A percentile compares a stretch with the other conserved stretches of the same genome.
Conservation (phyloP, 208 protist species). For the Porcisia deanei region DNA sequence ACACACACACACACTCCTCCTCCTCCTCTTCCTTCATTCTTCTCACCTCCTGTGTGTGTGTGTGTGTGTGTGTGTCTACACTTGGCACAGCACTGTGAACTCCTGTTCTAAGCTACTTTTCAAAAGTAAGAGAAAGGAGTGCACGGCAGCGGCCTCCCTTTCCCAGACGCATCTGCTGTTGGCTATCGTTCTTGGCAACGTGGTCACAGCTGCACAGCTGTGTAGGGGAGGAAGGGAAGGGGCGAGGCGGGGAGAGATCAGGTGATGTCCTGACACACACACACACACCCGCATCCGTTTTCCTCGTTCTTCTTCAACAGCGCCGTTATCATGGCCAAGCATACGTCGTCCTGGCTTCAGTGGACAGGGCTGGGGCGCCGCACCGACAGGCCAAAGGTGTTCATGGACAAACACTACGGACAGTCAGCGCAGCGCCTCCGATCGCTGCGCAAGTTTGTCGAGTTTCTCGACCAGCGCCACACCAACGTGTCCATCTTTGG, state of each 20-base stretch:
- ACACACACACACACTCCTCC: not conserved
- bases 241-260: too few relatives aligned
- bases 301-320: not conserved
- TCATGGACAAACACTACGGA: constrained; percentile 46
- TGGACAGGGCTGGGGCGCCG: constrained; percentile 21
- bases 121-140: too few relatives aligned
- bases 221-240: too few relatives aligned
- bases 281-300: not conserved
- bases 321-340: not conserved
- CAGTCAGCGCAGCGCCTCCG: constrained; percentile 31
- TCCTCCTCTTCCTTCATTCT: not conserved
- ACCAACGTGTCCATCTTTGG: constrained; percentile 62
- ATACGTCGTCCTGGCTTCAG: constrained; percentile 1
- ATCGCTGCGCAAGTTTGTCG: constrained; percentile 61
- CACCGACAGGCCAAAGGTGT: constrained; percentile 18
- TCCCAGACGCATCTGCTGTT: too few relatives aligned
- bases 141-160: too few relatives aligned
- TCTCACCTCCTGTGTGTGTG: not conserved
- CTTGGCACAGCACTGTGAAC: too few relatives aligned
- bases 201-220: too few relatives aligned
- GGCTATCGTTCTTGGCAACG: too few relatives aligned
- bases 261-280: too few relatives aligned
- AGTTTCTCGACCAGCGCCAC: constrained; percentile 68
- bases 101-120: too few relatives aligned
- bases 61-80: not conserved